Evolutionary conservation across 768 basidiomycete genomes (phyloP).

Genomic region (Suillus spraguei): DNA sequence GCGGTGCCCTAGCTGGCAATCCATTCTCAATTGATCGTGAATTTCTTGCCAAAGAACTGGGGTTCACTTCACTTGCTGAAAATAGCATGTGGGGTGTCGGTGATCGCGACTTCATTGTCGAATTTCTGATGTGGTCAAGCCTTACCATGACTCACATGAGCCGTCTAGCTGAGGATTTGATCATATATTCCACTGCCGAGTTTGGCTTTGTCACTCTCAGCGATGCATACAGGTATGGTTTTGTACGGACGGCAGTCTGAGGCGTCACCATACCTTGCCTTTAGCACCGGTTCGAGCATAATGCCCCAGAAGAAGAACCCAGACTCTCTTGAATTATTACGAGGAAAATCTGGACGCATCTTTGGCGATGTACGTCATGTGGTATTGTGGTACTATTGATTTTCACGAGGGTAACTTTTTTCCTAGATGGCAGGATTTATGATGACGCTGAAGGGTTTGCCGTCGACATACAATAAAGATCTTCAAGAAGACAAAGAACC

Average conservation of each 20-base stretch:
- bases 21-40: slow-evolving; percentile 94
- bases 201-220: slow-evolving; percentile 96
- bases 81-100: slow-evolving; percentile 97
- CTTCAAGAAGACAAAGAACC: slow-evolving; percentile 99
- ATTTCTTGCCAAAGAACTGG: slow-evolving; percentile 88
- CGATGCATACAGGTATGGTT: slow-evolving; percentile 89
- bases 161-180: slow-evolving; percentile 93
- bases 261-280: not conserved
- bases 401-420: slow-evolving; percentile 11
- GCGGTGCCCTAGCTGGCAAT: slow-evolving; percentile 95
- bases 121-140: slow-evolving; percentile 96
- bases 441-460: slow-evolving; percentile 96
- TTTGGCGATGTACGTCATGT: slow-evolving; percentile 77
- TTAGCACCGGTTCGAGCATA: slow-evolving; percentile 95
- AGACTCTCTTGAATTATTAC: slow-evolving; percentile 91
- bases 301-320: slow-evolving; percentile 99
- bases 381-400: not conserved
- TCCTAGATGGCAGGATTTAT: slow-evolving; percentile 94
- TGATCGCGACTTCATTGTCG: slow-evolving; percentile 96
- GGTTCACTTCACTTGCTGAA: slow-evolving; percentile 85
- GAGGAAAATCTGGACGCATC: slow-evolving; percentile 93
- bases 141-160: slow-evolving; percentile 93
- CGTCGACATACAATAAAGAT: slow-evolving; percentile 99
- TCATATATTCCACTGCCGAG: slow-evolving; percentile 96
- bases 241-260: not conserved